phyloP scores from a whole-genome alignment of 192 early-diverging fungal genomes.

The Coemansia sp. region DNA sequence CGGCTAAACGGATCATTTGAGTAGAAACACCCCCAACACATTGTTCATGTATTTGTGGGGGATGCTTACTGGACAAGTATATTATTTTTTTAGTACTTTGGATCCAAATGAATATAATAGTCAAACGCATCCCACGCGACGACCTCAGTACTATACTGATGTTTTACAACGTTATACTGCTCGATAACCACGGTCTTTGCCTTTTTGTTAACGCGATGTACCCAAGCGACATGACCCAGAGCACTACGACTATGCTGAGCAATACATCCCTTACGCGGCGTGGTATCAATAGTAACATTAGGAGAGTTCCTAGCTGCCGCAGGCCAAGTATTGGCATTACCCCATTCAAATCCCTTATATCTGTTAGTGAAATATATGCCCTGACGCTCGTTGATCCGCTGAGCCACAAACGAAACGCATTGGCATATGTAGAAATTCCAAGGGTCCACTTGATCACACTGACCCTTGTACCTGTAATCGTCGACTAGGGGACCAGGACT shows the following conservation, averaged over 20 bases:
- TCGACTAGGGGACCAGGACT: slow-evolving; percentile 33
- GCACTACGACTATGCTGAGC: slow-evolving; percentile 31
- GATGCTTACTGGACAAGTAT: background rate
- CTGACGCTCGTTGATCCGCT: slow-evolving; percentile 48
- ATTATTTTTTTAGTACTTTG: background rate
- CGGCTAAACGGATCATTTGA: no score
- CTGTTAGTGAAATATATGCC: slow-evolving; percentile 45
- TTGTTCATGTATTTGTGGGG: no score
- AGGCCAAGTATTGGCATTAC: slow-evolving; percentile 49
- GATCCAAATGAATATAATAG: slow-evolving; percentile 36
- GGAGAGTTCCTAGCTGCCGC: slow-evolving; percentile 27
- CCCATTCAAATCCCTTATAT: slow-evolving; percentile 48
- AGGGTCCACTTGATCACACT: slow-evolving; percentile 37
- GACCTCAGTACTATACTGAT: slow-evolving; percentile 32
- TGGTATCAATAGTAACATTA: slow-evolving; percentile 22
- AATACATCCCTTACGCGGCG: slow-evolving; percentile 25
- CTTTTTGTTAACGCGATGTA: slow-evolving; percentile 9
- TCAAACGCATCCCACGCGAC: slow-evolving; percentile 40
- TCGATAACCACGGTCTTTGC: slow-evolving; percentile 29
- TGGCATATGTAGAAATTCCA: slow-evolving; percentile 51
- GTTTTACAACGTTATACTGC: slow-evolving; percentile 15
- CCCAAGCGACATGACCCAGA: slow-evolving; percentile 44
- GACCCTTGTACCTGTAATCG: slow-evolving; percentile 43
- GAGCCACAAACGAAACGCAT: slow-evolving; percentile 51
- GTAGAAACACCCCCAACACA: no score